Conservation (phyloP, 2,329 filamentous ascomycete species). For the Bimuria novae-zelandiae region DNA sequence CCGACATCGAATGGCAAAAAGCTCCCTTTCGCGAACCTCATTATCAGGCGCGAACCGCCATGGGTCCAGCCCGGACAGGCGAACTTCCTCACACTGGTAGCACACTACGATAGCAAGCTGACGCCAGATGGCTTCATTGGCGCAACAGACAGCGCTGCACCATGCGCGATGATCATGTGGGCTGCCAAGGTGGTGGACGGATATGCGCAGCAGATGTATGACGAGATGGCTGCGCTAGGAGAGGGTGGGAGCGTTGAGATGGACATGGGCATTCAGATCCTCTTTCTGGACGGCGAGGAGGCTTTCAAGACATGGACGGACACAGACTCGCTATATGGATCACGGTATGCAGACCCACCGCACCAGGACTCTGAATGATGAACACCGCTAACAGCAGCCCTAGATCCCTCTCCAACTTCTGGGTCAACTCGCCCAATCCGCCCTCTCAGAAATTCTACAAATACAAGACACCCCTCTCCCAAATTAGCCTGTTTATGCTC, state of each 20-base stretch:
- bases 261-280: slow-evolving; percentile 81
- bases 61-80: slow-evolving; percentile 76
- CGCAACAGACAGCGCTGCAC: slow-evolving; percentile 89
- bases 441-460: slow-evolving; percentile 64
- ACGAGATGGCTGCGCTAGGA: slow-evolving; percentile 62
- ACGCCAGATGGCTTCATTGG: slow-evolving; percentile 86
- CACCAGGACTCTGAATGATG: background rate
- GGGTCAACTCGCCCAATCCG: slow-evolving; percentile 73
- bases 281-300: slow-evolving; percentile 93
- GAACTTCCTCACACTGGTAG: slow-evolving; percentile 80
- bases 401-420: slow-evolving; percentile 74
- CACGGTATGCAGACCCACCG: slow-evolving; percentile 60
- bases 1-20: slow-evolving; percentile 72
- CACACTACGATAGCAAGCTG: slow-evolving; percentile 90
- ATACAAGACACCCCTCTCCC: slow-evolving; percentile 74
- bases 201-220: slow-evolving; percentile 82
- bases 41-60: slow-evolving; percentile 86
- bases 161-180: slow-evolving; percentile 92
- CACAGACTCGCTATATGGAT: slow-evolving; percentile 85
- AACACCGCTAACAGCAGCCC: background rate
- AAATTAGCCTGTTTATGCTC: slow-evolving; percentile 88
- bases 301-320: slow-evolving; percentile 82
- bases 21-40: slow-evolving; percentile 84
- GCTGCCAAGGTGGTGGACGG: slow-evolving; percentile 78
- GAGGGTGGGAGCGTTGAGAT: slow-evolving; percentile 68